These are phyloP conservation scores for Cytospora piceicola DNA, from an alignment of 2,329 filamentous ascomycete species.

Conservation along the genomic window DNA sequence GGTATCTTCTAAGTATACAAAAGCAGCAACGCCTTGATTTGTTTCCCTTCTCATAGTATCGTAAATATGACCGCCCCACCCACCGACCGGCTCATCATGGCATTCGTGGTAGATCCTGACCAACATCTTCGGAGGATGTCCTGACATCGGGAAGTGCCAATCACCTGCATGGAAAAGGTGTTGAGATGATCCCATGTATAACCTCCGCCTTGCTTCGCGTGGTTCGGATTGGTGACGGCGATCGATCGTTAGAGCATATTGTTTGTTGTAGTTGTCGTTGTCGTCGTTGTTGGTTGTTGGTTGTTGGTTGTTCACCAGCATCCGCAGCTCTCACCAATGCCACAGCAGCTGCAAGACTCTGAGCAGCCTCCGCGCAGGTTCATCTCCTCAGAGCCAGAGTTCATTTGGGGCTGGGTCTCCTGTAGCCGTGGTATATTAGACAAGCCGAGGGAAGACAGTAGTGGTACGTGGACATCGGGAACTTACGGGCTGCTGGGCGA, in stretches of 20 bases:
- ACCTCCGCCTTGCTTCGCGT: background rate
- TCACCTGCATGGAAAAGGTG: background rate
- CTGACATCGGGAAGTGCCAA: background rate
- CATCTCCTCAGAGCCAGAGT: constrained; percentile 3
- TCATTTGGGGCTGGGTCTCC: constrained; percentile 19
- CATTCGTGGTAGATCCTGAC: background rate
- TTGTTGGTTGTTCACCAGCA: background rate
- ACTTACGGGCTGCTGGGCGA: constrained; percentile 41
- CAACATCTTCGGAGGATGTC: background rate
- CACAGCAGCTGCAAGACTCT: background rate
- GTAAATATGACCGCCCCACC: background rate
- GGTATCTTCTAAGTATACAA: background rate
- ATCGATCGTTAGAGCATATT: background rate
- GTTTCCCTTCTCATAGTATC: background rate
- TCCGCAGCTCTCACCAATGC: background rate
- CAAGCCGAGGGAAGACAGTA: background rate
- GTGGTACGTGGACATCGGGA: background rate
- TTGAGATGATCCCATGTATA: background rate
- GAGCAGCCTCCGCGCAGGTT: background rate
- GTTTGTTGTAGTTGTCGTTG: background rate
- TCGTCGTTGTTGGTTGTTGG: background rate
- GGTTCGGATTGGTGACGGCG: background rate
- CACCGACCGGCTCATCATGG: background rate
- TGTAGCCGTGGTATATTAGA: background rate
- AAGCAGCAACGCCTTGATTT: background rate